phyloP scores from a whole-genome alignment of 2,329 filamentous ascomycete species.

The Penicillium sp. region DNA sequence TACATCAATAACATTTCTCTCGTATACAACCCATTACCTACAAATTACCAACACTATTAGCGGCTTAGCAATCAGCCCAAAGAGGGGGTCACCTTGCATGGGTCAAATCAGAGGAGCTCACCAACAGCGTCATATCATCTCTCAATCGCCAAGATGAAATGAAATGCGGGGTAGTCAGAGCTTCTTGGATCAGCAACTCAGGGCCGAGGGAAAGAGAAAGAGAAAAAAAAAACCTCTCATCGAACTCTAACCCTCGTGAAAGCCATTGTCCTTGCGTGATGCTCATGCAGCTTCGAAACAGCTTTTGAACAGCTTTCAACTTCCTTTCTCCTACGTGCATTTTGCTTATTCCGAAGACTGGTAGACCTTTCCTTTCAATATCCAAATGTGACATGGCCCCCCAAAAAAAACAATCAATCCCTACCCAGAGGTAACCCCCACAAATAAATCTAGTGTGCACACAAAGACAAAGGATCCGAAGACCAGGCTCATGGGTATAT shows the following conservation, averaged over 20 bases:
- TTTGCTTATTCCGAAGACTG: not conserved
- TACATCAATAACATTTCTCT: not conserved
- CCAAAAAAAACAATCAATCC: not conserved
- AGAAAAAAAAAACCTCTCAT: not conserved
- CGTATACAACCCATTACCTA: not conserved
- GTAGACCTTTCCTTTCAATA: not conserved
- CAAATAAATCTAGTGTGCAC: not conserved
- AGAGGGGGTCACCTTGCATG: not conserved
- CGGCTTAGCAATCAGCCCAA: not conserved
- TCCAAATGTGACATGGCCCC: not conserved
- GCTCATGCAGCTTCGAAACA: not conserved
- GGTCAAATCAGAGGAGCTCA: conserved; percentile 1
- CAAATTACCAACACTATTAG: not conserved
- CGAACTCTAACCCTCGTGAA: not conserved
- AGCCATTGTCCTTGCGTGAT: not conserved
- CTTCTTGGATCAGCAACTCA: not conserved
- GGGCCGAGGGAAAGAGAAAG: not conserved
- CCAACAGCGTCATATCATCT: not conserved
- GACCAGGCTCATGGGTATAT: not conserved
- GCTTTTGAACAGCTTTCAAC: not conserved
- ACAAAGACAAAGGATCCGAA: not conserved
- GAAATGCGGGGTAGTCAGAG: conserved; percentile 7
- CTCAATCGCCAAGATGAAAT: not conserved
- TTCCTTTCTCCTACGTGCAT: too few species aligned
- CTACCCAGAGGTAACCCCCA: not conserved